Base-by-base conservation (phyloP, 176 grass and related monocot genomes). In the Ananas comosus region DNA sequence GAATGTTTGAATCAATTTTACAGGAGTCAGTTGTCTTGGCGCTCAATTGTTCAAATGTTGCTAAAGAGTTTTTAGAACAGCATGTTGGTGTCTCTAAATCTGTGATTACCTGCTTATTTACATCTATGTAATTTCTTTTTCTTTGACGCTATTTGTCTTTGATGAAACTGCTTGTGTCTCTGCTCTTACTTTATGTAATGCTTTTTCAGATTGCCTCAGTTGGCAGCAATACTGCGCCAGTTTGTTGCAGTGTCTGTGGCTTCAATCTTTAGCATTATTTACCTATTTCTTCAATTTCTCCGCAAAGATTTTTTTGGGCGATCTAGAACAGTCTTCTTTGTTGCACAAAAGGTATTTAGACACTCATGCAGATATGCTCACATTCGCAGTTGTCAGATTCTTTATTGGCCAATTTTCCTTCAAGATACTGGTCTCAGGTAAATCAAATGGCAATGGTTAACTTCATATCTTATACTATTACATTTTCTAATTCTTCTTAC, bases 341-440 rank as follows among this genome's bases (percentile, higher is more conserved):
- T 97, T 71, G 23, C 92, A 76, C 72, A 74, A 71, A 87, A 83
- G 57, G 57, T 92, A 70, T 90, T 97, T 65, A 74, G 63, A 50
- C 75, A 92, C 70, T 83, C 86, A 19, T 92, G 86, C 65, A 87
- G 85, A 66, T 92, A 85, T 77, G 68, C 90, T 29, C 84, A 90
- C 74, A 77, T 83, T 63, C 83, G 84, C 42, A 81, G 86, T 76
- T 90, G 77, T 79, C 93, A 97, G 66, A 79, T 97, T 90, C 77
- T 97, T 54, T 97, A 92, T 72, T 97, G 86, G 93, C 93, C 93
- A 61, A 66, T 97, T 83, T 78, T 88, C 72, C 89, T 92, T 53
- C 89, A 85, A 82, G 83, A 73, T 56, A 77, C 64, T 29, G 73
- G 70, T 67, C 64, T 66, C 73, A 90, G 93, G 93, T 97, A 88